phyloP scores from a whole-genome alignment of 176 grass and related monocot genomes.

The Cymbopogon citratus region DNA sequence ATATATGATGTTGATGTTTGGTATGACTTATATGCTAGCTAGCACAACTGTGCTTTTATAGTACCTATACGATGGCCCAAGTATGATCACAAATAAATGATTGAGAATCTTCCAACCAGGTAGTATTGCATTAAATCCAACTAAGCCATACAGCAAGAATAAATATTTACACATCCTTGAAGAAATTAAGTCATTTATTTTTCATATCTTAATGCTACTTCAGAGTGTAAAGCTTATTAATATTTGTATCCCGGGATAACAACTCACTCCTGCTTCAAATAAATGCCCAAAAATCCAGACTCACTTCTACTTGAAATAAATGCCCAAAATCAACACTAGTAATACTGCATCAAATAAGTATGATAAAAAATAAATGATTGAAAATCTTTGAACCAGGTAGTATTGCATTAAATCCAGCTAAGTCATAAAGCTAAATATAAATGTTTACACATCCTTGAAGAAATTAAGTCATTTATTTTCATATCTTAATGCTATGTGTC shows the following conservation, averaged over 20 bases:
- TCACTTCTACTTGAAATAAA: no score
- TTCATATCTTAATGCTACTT: no score
- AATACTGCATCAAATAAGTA: no score
- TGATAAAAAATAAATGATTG: background rate
- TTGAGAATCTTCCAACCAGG: background rate
- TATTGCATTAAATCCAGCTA: background rate
- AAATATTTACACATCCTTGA: background rate
- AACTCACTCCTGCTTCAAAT: no score
- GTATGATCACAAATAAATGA: background rate
- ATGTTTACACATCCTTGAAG: background rate
- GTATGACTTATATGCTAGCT: background rate
- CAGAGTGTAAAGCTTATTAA: no score
- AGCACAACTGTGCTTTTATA: background rate
- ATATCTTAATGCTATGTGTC: no score
- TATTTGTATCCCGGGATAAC: no score
- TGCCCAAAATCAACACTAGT: no score
- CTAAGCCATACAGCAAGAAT: background rate
- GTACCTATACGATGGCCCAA: background rate
- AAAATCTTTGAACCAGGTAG: background rate
- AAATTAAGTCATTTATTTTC: no score
- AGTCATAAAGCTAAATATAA: background rate
- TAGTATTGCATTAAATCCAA: background rate
- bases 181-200: background rate
- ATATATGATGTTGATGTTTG: background rate
- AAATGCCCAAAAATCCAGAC: no score